These are phyloP conservation scores for Ascomycota sp. DNA, from an alignment of 2,329 filamentous ascomycete species.

Conservation along the genomic window DNA sequence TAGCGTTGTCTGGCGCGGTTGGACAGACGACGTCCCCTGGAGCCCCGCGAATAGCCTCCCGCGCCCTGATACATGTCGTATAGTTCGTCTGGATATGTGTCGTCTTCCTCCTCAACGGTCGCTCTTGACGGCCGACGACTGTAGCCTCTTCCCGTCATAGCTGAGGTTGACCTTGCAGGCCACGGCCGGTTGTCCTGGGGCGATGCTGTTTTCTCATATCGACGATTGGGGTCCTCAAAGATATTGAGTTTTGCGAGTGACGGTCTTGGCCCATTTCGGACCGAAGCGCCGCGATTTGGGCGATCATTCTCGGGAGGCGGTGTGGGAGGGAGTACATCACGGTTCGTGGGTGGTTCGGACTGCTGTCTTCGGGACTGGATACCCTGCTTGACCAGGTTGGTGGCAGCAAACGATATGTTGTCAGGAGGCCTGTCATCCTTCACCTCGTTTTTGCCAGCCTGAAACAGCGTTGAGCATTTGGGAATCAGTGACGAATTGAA, in stretches of 20 bases:
- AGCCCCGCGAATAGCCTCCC: constrained; percentile 14
- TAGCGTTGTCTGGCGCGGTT: constrained; percentile 27
- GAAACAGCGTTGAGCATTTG: background rate
- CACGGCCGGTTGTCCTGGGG: constrained; percentile 16
- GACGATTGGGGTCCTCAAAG: constrained; percentile 28
- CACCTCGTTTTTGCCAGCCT: constrained; percentile 29
- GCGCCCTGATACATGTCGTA: constrained; percentile 38
- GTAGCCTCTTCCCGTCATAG: constrained; percentile 20
- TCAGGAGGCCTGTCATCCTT: constrained; percentile 65
- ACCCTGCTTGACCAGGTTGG: constrained; percentile 76
- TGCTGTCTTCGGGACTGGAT: constrained; percentile 62
- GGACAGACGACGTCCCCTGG: constrained; percentile 11
- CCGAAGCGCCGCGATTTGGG: constrained; percentile 33
- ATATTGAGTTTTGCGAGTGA: constrained; percentile 41
- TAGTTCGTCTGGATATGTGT: constrained; percentile 45
- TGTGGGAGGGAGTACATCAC: constrained; percentile 89
- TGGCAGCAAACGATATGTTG: constrained; percentile 75
- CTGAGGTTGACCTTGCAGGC: constrained; percentile 21
- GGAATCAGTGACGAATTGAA: no score
- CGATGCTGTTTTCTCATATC: constrained; percentile 32
- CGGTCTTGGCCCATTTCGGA: constrained; percentile 37
- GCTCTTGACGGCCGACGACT: constrained; percentile 12
- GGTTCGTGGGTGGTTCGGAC: constrained; percentile 57
- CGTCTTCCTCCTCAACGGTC: constrained; percentile 33
- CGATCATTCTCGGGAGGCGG: constrained; percentile 80